Conservation (phyloP, 495 filamentous ascomycete species). For the Hyaloscypha bicolor region DNA sequence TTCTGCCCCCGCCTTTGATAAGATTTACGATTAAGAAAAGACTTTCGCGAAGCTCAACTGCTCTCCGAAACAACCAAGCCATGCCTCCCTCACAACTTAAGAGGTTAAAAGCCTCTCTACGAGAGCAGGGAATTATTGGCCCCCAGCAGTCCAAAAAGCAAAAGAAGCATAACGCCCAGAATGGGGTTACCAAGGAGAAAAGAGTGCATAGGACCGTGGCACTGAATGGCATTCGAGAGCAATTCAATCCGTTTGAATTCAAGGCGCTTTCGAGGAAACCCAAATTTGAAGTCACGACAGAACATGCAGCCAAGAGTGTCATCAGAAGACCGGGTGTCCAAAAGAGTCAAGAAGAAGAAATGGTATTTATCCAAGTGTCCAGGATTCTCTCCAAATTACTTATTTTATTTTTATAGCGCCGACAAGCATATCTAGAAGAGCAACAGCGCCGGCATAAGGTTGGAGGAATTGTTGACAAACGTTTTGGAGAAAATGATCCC, state of each 20-base stretch:
- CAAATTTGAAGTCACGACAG: slow-evolving; percentile 77
- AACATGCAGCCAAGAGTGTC: slow-evolving; percentile 55
- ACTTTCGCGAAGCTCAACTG: slow-evolving; percentile 31
- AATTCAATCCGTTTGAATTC: slow-evolving; percentile 97
- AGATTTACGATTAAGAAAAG: slow-evolving; percentile 32
- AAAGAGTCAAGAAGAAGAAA: slow-evolving; percentile 86
- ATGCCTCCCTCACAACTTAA: slow-evolving; percentile 98
- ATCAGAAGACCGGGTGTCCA: slow-evolving; percentile 75
- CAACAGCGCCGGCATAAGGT: slow-evolving; percentile 86
- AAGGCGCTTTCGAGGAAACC: slow-evolving; percentile 66
- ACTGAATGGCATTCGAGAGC: slow-evolving; percentile 82
- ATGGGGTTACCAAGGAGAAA: slow-evolving; percentile 60
- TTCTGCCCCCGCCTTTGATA: slow-evolving; percentile 15
- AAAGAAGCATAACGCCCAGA: slow-evolving; percentile 70
- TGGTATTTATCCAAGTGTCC: slow-evolving; percentile 50
- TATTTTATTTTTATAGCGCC: slow-evolving; percentile 52
- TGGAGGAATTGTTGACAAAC: slow-evolving; percentile 87
- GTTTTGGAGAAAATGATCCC: slow-evolving; percentile 95
- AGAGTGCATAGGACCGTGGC: slow-evolving; percentile 72
- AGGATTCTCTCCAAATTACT: neutral
- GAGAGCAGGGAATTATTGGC: slow-evolving; percentile 83
- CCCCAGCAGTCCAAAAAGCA: slow-evolving; percentile 92
- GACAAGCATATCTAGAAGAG: slow-evolving; percentile 79
- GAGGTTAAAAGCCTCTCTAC: slow-evolving; percentile 86
- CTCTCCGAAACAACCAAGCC: slow-evolving; percentile 14